Evolutionary conservation across 106 monocot species (phyloP), one percentile per base, ranked within the genome.

Genomic region (Phalaenopsis equestris): DNA sequence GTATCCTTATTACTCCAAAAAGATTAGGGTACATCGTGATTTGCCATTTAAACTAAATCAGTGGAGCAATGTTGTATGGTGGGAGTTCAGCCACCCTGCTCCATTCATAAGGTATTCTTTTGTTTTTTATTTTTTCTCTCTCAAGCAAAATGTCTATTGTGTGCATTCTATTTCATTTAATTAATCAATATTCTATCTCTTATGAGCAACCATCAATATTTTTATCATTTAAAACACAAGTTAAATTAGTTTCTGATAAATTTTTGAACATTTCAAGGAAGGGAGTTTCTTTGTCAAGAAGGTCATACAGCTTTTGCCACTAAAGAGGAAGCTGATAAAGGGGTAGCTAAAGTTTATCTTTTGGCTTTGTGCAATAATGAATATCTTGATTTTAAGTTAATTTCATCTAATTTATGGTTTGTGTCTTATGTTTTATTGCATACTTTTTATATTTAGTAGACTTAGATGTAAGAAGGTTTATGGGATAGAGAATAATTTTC

Each of bases 221-320:
- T 30, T 30, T 30, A 30, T 30, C 0, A 30, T 30, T 30, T 30
- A 30, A 30, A 30, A 0, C 30, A 30, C 30, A 30, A 0, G 30
- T 30, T 0, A 30, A 30, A 30, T 30, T 30, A 30, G 30, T 30
- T 30, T 30, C 30, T 30, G 30, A 30, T 30, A 30, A 30, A 0
- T 30, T 30, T 30, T 30, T 57, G 49, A 80, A 23, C 83, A 2
- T 76, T 79, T 86, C 8, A 57, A 96, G 96, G 96, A 96, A 93
- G 93, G 8, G 96, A 96, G 78, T 96, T 96, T 79, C 87, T 96
- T 61, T 96, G 93, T 93, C 96, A 96, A 76, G 96, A 96, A 87
- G 96, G 96, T 8, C 96, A 96, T 81, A 96, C 96, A 61, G 96
- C 96, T 82, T 96, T 93, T 90, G 96, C 96, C 39, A 93, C 93